Evolutionary conservation across 2,329 filamentous ascomycete species (phyloP), one percentile per base, ranked within the genome.

Genomic region (Tolypocladium guangdongense): DNA sequence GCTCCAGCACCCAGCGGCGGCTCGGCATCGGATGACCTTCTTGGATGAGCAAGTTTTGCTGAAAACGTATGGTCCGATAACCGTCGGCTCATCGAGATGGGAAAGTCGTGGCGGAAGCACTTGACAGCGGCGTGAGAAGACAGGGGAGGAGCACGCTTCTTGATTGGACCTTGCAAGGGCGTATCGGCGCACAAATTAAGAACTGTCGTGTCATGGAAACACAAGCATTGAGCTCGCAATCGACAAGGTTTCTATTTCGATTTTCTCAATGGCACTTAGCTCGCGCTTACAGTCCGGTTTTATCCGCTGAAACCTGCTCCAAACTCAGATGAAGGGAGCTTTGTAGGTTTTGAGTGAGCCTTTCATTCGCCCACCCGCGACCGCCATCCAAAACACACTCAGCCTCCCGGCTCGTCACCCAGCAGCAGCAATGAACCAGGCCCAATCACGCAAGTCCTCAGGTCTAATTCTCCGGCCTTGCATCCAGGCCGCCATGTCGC

Each of bases 11-110:
- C 62, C 49, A 62, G 66, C 45, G 62, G 62, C 52, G 75, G 73
- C 7, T 67, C 69, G 55, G 68, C 66, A 22, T 66, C 78, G 48
- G 73, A 74, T 54, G 77, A 80, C 63, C 62, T 80, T 55, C 72
- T 80, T 41, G 76, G 76, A 32, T 74, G 66, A 67, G 52, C 8
- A 24, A 30, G 45, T 38, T 18, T 30, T 14, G 14, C 18, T n/a
- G 43, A 46, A 47, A 8, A 30, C n/a, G n/a, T 11, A 46, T 18
- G 24, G 18, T 46, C 24, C 6, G 27, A 32, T 20, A n/a, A 12
- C 43, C 12, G 18, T 5, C 7, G 27, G 7, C 27, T 32, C 27
- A 14, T 47, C 18, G 4, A 32, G 10, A 32, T 12, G 2, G 27
- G 43, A 20, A 20, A 11, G 10, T 18, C 18, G 10, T 24, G 18